phyloP scores from a whole-genome alignment of 441 rosid genomes.

The Raphanus hybrid region DNA sequence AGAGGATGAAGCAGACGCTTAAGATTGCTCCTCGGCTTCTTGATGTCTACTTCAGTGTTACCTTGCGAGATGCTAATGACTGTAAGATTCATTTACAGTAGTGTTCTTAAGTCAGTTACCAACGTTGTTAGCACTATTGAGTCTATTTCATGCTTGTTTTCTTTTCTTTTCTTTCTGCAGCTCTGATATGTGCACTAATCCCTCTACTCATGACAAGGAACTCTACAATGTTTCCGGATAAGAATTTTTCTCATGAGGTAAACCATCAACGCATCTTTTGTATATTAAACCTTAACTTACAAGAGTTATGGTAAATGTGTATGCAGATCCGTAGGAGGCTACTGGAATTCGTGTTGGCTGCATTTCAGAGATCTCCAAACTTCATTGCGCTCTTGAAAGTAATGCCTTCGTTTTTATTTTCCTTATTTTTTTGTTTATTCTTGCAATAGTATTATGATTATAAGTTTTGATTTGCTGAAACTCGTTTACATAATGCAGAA shows the following conservation, averaged over 20 bases:
- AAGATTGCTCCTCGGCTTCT: slow-evolving; percentile 79
- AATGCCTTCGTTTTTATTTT: slow-evolving; percentile 23
- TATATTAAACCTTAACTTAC: slow-evolving; percentile 15
- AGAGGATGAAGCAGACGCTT: slow-evolving; percentile 75
- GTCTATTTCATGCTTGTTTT: slow-evolving; percentile 15
- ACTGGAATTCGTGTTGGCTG: slow-evolving; percentile 84
- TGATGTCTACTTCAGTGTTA: slow-evolving; percentile 72
- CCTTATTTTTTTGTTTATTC: not conserved
- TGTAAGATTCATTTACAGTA: slow-evolving; percentile 52
- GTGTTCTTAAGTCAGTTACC: not conserved
- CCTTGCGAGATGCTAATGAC: slow-evolving; percentile 72
- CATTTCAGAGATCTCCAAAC: slow-evolving; percentile 84
- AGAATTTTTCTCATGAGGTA: slow-evolving; percentile 81
- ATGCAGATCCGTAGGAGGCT: slow-evolving; percentile 80
- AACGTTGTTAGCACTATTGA: slow-evolving; percentile 19
- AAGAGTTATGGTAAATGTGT: slow-evolving; percentile 1
- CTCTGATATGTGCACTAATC: slow-evolving; percentile 84
- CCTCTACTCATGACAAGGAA: slow-evolving; percentile 88
- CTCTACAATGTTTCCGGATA: slow-evolving; percentile 79
- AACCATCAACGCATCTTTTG: slow-evolving; percentile 20
- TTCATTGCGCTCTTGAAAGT: slow-evolving; percentile 87
- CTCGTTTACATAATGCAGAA: slow-evolving; percentile 56
- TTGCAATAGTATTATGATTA: not conserved
- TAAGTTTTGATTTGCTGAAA: slow-evolving; percentile 1
- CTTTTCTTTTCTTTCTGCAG: slow-evolving; percentile 49